Evolutionary conservation across 2,329 filamentous ascomycete species (phyloP).

Genomic region (Alternaria viburni): DNA sequence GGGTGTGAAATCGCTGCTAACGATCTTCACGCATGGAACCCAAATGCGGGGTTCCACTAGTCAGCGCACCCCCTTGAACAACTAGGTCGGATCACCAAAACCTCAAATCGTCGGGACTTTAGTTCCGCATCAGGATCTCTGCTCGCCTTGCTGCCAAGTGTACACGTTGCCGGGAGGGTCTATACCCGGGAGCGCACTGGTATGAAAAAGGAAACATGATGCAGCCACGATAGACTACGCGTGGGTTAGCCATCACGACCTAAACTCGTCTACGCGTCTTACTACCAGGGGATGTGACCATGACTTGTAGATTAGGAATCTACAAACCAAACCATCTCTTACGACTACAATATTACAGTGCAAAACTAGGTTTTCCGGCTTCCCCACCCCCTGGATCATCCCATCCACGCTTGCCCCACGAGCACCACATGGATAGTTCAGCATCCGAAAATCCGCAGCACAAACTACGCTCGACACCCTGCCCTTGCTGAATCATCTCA

Average conservation of each 20-base stretch:
- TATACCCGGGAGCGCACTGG: neutral
- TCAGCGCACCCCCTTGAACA: neutral
- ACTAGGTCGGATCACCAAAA: neutral
- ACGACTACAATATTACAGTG: neutral
- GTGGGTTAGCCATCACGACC: neutral
- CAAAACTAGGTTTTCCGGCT: neutral
- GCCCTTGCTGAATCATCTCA: neutral
- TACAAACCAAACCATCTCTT: neutral
- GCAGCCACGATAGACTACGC: neutral
- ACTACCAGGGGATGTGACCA: neutral
- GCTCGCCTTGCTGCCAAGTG: neutral
- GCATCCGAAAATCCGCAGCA: neutral
- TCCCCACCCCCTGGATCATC: neutral
- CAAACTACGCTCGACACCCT: neutral
- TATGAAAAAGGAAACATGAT: neutral
- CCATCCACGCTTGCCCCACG: conserved; percentile 1
- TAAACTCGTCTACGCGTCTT: neutral
- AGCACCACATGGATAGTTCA: conserved; percentile 1
- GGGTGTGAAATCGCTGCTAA: neutral
- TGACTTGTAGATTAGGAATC: neutral
- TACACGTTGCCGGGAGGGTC: neutral
- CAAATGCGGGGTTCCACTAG: conserved; percentile 2
- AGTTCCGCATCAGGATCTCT: neutral
- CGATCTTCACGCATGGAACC: conserved; percentile 5
- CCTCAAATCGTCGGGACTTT: conserved; percentile 2